Conservation (phyloP, 106 monocot species). For the Hemerocallis citrina region DNA sequence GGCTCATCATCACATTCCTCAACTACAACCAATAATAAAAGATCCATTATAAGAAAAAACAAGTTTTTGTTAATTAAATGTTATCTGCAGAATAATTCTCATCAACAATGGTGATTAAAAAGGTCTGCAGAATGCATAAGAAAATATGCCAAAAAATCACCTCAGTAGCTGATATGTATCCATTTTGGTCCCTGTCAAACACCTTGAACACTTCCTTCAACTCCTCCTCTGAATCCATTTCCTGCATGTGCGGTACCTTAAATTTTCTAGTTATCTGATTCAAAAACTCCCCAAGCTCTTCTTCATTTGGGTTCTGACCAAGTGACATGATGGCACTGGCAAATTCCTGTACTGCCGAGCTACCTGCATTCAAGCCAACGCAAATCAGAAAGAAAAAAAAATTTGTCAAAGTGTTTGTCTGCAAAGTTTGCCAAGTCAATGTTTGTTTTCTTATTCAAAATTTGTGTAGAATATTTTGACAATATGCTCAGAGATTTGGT, state of each 20-base stretch:
- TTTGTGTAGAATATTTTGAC: too few relatives aligned
- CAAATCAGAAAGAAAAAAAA: too few relatives aligned
- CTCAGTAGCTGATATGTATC: conserved; percentile 46
- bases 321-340: too few relatives aligned
- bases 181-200: conserved; percentile 49
- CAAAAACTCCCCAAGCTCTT: conserved; percentile 31
- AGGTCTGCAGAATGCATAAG: too few relatives aligned
- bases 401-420: too few relatives aligned
- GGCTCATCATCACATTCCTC: conserved; percentile 39
- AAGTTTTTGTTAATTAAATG: background rate
- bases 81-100: too few relatives aligned
- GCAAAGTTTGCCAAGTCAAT: too few relatives aligned
- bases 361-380: too few relatives aligned
- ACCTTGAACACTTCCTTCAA: conserved; percentile 48
- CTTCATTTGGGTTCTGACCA: too few relatives aligned
- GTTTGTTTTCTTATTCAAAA: too few relatives aligned
- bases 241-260: conserved; percentile 23
- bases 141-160: conserved; percentile 19
- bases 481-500: too few relatives aligned
- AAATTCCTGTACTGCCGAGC: too few relatives aligned
- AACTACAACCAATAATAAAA: conserved; percentile 11
- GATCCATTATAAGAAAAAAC: background rate
- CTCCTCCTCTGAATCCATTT: conserved; percentile 40
- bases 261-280: conserved; percentile 23
- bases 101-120: background rate